phyloP scores from a whole-genome alignment of 1,139 yeast genomes.

The Candida sp. region DNA sequence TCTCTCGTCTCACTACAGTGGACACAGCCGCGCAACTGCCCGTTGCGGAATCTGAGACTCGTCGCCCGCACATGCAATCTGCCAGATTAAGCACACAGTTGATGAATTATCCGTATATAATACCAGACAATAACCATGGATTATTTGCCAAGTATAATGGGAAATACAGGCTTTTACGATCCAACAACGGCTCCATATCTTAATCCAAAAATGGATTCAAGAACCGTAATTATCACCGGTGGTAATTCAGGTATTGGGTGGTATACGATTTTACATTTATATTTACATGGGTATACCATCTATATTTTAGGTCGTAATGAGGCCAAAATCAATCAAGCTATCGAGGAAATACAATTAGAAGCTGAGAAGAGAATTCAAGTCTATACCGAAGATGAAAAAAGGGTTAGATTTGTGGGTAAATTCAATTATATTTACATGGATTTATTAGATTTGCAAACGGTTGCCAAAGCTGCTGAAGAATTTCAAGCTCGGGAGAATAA shows the following conservation, averaged over 20 bases:
- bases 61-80: no score
- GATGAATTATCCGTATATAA: no score
- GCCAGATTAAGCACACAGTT: no score
- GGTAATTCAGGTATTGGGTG: slow-evolving; percentile 46
- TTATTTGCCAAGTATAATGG: slow-evolving; percentile 1
- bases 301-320: slow-evolving; percentile 42
- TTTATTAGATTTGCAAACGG: slow-evolving; percentile 27
- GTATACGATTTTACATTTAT: slow-evolving; percentile 39
- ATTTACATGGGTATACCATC: slow-evolving; percentile 40
- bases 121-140: no score
- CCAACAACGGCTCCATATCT: slow-evolving; percentile 30
- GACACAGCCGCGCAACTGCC: no score
- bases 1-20: no score
- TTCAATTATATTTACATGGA: slow-evolving; percentile 28
- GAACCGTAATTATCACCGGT: slow-evolving; percentile 44
- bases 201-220: slow-evolving; percentile 27
- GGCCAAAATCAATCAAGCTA: slow-evolving; percentile 31
- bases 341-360: slow-evolving; percentile 28
- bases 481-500: slow-evolving; percentile 21
- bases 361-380: slow-evolving; percentile 13
- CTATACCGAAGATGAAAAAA: slow-evolving; percentile 13
- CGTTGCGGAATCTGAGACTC: no score
- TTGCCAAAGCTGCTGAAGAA: slow-evolving; percentile 25
- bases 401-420: slow-evolving; percentile 19
- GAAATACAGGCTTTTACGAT: slow-evolving; percentile 10